Base-by-base conservation (phyloP, 169 alveolate genomes). In the Plasmodium coatneyi region DNA sequence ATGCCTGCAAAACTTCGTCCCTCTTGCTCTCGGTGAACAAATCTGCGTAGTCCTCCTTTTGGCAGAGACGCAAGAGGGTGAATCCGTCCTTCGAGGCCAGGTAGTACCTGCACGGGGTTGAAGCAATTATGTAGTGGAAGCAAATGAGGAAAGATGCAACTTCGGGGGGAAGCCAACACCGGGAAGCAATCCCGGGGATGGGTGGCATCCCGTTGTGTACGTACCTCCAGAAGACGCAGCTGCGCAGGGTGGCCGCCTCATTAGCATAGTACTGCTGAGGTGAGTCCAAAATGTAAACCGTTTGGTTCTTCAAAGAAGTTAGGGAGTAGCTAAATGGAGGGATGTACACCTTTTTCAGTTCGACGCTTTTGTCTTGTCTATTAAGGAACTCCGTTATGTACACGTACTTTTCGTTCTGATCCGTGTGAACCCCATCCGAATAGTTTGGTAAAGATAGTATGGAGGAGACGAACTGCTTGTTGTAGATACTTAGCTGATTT, bases 191-290 rank as follows among this genome's bases (percentile, higher is more conserved):
- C 71, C 28, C 71, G 25, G 28, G 28, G 28, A 32, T 1, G 32
- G 32, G 34, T 7, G 14, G 1, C 10, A 19, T 6, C 7, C 28
- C 49, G 3, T 41, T 46, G 22, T 14, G 25, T 10, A 36, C 14
- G 3, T 72, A 84, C 92, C 84, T 28, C 92, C 92, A 84, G 14
- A 25, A 60, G 32, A 43, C 66, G 76, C 52, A 84, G 10, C 84
- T 19, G 2, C 92, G 92, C 39, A 84, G 74, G 12, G 66, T 43
- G 46, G 72, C 22, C n/a, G n/a, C 14, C 25, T 84, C 83, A 32
- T 74, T 84, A 39, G 28, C 46, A 14, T 84, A 84, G 60, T 71
- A 84, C 72, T 84, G 70, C 5, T 34, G 66, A 19, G 14, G 6
- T 0, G 54, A 71, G 34, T 84, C 92, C 74, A 72, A 56, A 71